These are phyloP conservation scores for Cystofilobasidium macerans DNA, from an alignment of 768 basidiomycete genomes.

Conservation along the genomic window DNA sequence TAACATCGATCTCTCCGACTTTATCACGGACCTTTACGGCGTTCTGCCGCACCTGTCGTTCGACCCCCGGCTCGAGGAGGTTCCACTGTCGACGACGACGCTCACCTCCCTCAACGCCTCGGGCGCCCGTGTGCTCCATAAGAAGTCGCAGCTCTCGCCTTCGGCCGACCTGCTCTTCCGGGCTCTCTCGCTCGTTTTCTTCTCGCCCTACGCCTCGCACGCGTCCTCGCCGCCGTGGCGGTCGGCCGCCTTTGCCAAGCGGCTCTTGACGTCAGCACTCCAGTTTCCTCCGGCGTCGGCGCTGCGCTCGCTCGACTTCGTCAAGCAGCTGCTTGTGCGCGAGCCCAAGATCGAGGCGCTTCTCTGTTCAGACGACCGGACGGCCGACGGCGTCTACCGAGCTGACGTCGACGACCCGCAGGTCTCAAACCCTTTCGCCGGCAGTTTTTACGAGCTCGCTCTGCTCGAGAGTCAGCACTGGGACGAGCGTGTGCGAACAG, in stretches of 20 bases:
- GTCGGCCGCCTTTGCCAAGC: conserved; percentile 83
- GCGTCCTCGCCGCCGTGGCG: conserved; percentile 54
- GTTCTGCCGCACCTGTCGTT: conserved; percentile 66
- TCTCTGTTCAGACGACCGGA: conserved; percentile 74
- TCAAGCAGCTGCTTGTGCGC: conserved; percentile 57
- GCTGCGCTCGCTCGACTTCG: conserved; percentile 61
- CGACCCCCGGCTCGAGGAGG: conserved; percentile 53
- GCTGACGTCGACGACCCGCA: conserved; percentile 75
- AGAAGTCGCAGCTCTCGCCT: conserved; percentile 30
- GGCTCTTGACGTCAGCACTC: conserved; percentile 67
- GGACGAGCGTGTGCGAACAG: conserved; percentile 58
- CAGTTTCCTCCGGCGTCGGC: conserved; percentile 64
- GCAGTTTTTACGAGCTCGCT: conserved; percentile 71
- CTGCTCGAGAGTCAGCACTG: conserved; percentile 48
- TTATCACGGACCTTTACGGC: conserved; percentile 70
- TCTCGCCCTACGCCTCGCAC: conserved; percentile 51
- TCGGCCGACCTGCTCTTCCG: conserved; percentile 64
- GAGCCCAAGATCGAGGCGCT: conserved; percentile 74
- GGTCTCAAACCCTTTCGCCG: conserved; percentile 57
- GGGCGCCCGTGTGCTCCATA: conserved; percentile 25
- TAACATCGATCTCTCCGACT: conserved; percentile 86
- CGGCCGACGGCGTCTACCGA: conserved; percentile 70
- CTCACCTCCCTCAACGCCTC: conserved; percentile 28
- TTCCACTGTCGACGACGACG: conserved; percentile 37
- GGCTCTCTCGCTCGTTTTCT: conserved; percentile 69